Evolutionary conservation across 2,329 filamentous ascomycete genomes (phyloP), one percentile per base, ranked within the genome.

Genomic region (Phoma sp.): DNA sequence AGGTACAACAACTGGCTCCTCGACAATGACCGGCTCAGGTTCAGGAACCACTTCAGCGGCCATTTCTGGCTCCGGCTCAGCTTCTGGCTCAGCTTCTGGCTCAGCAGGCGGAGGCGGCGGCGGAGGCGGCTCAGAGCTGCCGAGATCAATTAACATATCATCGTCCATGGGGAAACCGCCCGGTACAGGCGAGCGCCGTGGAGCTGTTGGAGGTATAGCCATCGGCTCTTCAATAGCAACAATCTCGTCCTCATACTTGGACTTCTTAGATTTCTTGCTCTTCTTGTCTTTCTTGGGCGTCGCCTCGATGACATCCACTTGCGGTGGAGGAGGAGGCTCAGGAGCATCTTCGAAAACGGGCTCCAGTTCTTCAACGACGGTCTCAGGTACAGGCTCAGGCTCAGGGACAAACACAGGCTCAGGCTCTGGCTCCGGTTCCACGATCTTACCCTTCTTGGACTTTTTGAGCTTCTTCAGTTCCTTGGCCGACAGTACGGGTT

Each of bases 151-250:
- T 50, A 74, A 55, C 61, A 66, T 65, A 33, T 76, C 71, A 32
- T 80, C 77, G 62, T 80, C 79, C 51, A 68, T 69, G 2, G 79
- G 79, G 43, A 81, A 81, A 9, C 77, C 79, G 43, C 79, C 79
- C 32, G 78, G 77, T 10, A 80, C 71, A 22, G 79, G 79, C 24
- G 75, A 73, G 17, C 70, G 51, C 19, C 73, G 63, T 6, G 47
- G 37, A 5, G 54, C 43, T 33, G 47, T 33, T 6, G 52, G 45
- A 39, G 54, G 46, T n/a, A 37, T 62, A 27, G 55, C 50, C 2
- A 60, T 61, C 24, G 65, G 64, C 44, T 68, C 67, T 40, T 51
- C 47, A 5, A 43, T 21, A 7, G n/a, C 39, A 13, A 44, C 43
- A 17, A 57, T 41, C 17, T 52, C 53, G 31, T 60, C 57, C 13